A percentile compares a stretch with the other conserved stretches of the same genome.
phyloP scores from a whole-genome alignment of 139 green algal species.

The Coelastrella sp. region DNA sequence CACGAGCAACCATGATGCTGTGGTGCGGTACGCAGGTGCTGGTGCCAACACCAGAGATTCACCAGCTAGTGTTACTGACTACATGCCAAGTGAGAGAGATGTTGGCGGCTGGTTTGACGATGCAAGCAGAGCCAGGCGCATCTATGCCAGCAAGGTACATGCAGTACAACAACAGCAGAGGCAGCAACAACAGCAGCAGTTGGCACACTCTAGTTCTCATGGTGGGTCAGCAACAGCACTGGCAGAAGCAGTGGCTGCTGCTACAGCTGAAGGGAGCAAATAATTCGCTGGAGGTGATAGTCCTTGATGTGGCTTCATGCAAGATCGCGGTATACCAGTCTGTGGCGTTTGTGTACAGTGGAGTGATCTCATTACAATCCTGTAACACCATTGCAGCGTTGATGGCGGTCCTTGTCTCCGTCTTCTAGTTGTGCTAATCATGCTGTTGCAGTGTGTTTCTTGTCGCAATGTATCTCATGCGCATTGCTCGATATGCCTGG shows the following conservation, averaged over 20 bases:
- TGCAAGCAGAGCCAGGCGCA: constrained; percentile 48
- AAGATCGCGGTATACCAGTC: too few relatives aligned
- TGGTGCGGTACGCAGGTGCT: constrained; percentile 47
- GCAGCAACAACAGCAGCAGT: constrained; percentile 25
- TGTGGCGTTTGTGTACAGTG: too few relatives aligned
- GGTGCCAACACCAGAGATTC: constrained; percentile 81
- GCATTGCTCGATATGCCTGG: too few relatives aligned
- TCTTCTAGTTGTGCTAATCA: too few relatives aligned
- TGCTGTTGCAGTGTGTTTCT: too few relatives aligned
- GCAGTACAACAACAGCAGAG: constrained; percentile 30
- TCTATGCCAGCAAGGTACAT: constrained; percentile 27
- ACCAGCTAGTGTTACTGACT: constrained; percentile 72
- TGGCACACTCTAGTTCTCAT: not conserved
- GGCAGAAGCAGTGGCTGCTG: constrained; percentile 22
- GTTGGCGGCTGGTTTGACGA: constrained; percentile 79
- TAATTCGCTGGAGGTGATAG: too few relatives aligned
- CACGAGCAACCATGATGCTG: not conserved
- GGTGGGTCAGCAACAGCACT: constrained; percentile 6
- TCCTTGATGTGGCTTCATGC: too few relatives aligned
- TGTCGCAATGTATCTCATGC: too few relatives aligned
- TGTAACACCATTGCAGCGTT: too few relatives aligned
- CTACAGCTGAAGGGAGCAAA: constrained; percentile 12
- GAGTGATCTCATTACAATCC: too few relatives aligned
- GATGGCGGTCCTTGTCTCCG: too few relatives aligned
- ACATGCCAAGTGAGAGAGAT: constrained; percentile 61